Conservation (phyloP, 768 basidiomycete genomes). For the Leccinellum rugosiceps region DNA sequence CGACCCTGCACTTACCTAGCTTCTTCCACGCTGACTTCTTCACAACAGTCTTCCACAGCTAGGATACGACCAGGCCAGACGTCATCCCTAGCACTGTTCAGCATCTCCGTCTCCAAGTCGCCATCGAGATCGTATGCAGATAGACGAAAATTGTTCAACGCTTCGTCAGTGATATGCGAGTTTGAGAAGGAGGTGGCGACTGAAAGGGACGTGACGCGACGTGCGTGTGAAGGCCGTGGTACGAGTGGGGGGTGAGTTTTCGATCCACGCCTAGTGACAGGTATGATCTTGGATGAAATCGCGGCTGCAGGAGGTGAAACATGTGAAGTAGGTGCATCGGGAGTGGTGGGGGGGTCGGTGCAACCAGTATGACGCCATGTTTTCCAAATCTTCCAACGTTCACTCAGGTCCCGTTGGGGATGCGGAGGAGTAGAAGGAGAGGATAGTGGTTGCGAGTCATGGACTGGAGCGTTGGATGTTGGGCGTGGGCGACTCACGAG, state of each 20-base stretch:
- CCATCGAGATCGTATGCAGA: conserved; percentile 27
- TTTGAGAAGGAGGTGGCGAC: conserved; percentile 21
- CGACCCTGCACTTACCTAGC: neutral
- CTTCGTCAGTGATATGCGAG: conserved; percentile 25
- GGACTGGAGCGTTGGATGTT: neutral
- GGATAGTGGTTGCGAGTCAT: neutral
- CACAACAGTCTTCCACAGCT: conserved; percentile 11
- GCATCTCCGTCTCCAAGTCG: conserved; percentile 25
- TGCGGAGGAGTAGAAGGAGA: neutral
- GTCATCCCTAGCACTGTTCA: conserved; percentile 23
- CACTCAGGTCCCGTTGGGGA: conserved; percentile 1
- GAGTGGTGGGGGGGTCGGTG: neutral
- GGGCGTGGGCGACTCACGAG: conserved; percentile 19
- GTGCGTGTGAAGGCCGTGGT: conserved; percentile 10
- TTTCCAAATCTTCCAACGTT: conserved; percentile 19
- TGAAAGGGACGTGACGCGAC: conserved; percentile 20
- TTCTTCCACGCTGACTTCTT: neutral
- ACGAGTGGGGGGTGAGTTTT: neutral
- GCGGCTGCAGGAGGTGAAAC: neutral
- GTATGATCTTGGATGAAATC: neutral
- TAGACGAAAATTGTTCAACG: conserved; percentile 16
- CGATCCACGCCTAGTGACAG: neutral
- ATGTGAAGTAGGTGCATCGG: neutral
- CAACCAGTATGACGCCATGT: conserved; percentile 3
- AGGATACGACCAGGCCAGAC: conserved; percentile 9